These are phyloP conservation scores for Haplosporangium sp. DNA, from an alignment of 371 early-diverging fungal species.

Conservation along the genomic window DNA sequence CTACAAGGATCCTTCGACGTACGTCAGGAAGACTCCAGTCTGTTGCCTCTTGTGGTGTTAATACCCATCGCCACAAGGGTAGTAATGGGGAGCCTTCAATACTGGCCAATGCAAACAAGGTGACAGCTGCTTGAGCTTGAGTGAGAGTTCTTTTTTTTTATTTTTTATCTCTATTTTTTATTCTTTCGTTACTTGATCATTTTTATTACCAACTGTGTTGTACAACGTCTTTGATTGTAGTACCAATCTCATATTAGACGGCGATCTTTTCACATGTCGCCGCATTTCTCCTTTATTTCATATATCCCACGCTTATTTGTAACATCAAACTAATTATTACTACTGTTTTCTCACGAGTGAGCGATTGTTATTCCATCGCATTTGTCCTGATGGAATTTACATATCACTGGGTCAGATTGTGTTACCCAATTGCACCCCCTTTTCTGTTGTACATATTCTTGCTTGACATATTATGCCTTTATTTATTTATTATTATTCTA, in stretches of 20 bases:
- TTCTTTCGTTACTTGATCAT: background rate
- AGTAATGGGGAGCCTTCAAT: background rate
- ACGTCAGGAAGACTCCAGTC: background rate
- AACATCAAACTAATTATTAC: background rate
- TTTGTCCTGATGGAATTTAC: background rate
- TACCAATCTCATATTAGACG: slow-evolving; percentile 1
- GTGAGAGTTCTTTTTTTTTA: background rate
- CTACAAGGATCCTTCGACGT: slow-evolving; percentile 27
- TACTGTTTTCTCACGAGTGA: slow-evolving; percentile 1
- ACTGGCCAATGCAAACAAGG: background rate
- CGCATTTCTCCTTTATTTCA: background rate
- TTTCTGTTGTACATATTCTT: slow-evolving; percentile 4
- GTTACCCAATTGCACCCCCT: background rate
- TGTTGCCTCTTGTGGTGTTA: slow-evolving; percentile 5
- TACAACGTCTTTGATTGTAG: slow-evolving; percentile 3
- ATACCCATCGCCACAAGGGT: slow-evolving; percentile 6
- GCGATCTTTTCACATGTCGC: background rate
- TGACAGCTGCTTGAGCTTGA: background rate
- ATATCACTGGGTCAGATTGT: background rate
- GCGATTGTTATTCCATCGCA: background rate
- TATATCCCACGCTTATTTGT: slow-evolving; percentile 5
- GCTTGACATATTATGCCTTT: no score
- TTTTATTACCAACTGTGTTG: background rate
- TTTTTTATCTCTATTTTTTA: background rate
- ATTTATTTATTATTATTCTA: no score